Evolutionary conservation across 192 early-diverging fungal genomes (phyloP).

Genomic region (Coemansia sp.): DNA sequence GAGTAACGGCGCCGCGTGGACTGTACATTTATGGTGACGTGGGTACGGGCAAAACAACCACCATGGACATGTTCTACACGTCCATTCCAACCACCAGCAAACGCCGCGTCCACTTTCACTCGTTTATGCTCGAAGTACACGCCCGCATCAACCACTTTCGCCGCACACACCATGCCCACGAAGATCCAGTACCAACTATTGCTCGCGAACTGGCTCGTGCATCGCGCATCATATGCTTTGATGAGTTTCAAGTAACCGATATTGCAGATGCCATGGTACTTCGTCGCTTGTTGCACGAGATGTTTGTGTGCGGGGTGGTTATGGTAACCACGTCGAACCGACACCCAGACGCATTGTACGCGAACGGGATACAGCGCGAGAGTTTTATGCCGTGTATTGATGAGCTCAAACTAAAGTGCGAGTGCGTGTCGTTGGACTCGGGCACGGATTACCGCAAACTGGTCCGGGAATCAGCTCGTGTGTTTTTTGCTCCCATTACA

Average conservation of each 20-base stretch:
- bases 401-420: conserved; percentile 76
- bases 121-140: conserved; percentile 97
- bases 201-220: conserved; percentile 79
- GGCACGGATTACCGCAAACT: conserved; percentile 90
- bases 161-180: conserved; percentile 43
- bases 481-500: conserved; percentile 72
- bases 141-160: conserved; percentile 65
- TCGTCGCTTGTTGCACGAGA: conserved; percentile 74
- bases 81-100: conserved; percentile 69
- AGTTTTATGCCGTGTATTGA: conserved; percentile 93
- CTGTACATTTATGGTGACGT: conserved; percentile 67
- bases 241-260: conserved; percentile 94
- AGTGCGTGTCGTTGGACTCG: conserved; percentile 80
- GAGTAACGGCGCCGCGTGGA: conserved; percentile 26
- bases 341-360: conserved; percentile 89
- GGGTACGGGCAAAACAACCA: conserved; percentile 92
- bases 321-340: conserved; percentile 93
- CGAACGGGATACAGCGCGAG: conserved; percentile 92
- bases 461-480: conserved; percentile 57
- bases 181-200: conserved; percentile 69
- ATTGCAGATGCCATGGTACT: conserved; percentile 97
- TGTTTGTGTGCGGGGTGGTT: conserved; percentile 83
- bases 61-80: conserved; percentile 96
- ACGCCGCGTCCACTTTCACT: conserved; percentile 91
- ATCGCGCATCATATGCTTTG: conserved; percentile 89